phyloP scores from a whole-genome alignment of 176 grass and related monocot genomes.

The Puccinellia tenuiflora region DNA sequence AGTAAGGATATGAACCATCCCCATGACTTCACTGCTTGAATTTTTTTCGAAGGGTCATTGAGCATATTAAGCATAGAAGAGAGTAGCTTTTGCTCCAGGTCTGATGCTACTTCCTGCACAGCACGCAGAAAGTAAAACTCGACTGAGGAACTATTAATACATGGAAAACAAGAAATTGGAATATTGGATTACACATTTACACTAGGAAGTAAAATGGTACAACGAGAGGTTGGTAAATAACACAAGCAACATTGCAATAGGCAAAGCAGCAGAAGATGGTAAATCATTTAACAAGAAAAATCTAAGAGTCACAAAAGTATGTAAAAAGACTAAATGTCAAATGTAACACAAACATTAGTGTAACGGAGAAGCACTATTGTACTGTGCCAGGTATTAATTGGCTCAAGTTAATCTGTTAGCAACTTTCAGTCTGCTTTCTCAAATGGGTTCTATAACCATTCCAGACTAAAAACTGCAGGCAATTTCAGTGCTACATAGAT shows the following conservation, averaged over 20 bases:
- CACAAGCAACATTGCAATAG: background rate
- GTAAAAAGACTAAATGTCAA: background rate
- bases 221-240: background rate
- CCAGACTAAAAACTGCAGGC: background rate
- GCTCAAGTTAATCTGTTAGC: background rate
- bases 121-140: slow-evolving; percentile 7
- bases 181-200: background rate
- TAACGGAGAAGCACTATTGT: background rate
- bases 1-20: slow-evolving; percentile 82
- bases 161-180: background rate
- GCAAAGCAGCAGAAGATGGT: background rate
- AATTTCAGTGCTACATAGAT: background rate
- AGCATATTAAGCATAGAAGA: slow-evolving; percentile 47
- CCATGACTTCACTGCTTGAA: slow-evolving; percentile 74
- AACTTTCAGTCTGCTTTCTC: slow-evolving; percentile 3
- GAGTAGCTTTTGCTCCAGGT: slow-evolving; percentile 61
- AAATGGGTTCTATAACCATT: slow-evolving; percentile 7
- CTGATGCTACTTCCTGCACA: slow-evolving; percentile 46
- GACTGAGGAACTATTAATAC: background rate
- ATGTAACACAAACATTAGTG: background rate
- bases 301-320: background rate
- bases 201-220: slow-evolving; percentile 5
- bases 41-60: slow-evolving; percentile 56
- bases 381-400: background rate
- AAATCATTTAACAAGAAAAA: background rate